phyloP scores from a whole-genome alignment of 345 rosid species.

The Theobroma cacao region DNA sequence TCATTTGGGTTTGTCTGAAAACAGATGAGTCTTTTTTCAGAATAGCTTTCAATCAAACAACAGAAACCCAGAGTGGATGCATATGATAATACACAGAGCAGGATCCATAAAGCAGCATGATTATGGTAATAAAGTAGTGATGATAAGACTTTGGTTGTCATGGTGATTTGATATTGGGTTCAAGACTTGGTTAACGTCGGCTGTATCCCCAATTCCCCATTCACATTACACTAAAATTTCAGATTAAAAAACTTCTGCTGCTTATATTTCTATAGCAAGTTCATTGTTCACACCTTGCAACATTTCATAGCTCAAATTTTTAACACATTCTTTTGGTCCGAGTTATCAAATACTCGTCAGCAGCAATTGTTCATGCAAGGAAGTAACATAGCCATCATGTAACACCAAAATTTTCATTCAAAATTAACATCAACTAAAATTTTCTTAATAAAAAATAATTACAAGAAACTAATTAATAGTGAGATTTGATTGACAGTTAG shows the following conservation, averaged over 20 bases:
- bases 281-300: neutral
- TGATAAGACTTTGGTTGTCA: neutral
- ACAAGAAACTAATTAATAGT: constrained; percentile 19
- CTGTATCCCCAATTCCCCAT: neutral
- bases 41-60: too few species aligned
- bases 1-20: too few species aligned
- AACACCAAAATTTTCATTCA: neutral
- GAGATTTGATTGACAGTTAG: constrained; percentile 7
- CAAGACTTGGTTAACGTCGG: neutral
- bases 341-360: too few species aligned
- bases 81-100: neutral
- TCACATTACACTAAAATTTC: neutral
- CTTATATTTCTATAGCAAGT: neutral
- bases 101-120: neutral
- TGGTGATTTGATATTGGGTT: neutral
- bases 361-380: neutral
- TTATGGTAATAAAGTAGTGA: neutral
- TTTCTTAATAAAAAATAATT: constrained; percentile 9
- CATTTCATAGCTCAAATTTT: neutral
- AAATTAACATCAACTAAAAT: neutral
- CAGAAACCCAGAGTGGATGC: neutral
- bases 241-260: neutral
- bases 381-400: neutral
- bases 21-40: too few species aligned
- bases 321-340: too few species aligned